Evolutionary conservation across 495 filamentous ascomycete genomes (phyloP), one percentile per base, ranked within the genome.

Genomic region (Hypoxylon fuscum): DNA sequence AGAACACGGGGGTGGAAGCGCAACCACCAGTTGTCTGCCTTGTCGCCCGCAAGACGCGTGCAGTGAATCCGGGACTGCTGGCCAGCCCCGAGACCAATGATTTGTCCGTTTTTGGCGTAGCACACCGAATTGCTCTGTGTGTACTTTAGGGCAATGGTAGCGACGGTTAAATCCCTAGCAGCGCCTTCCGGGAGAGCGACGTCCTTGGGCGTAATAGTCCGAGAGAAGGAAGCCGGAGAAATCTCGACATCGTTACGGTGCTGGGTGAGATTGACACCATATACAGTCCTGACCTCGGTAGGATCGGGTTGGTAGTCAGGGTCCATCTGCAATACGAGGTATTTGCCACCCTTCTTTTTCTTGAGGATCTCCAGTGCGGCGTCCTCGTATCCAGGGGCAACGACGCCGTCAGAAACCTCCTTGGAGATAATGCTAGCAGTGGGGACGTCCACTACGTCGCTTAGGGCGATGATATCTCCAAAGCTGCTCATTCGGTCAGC

Each of bases 21-120:
- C 79, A 98, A 88, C 95, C 95, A 98, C 95, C 95, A 98, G 82
- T 94, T 96, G 76, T 98, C 95, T 44, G 93, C 91, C 82, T 98
- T 98, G 79, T 97, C 95, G 62, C 96, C 95, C n/a, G 95, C 95
- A 37, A 98, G 85, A 60, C 95, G 88, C 21, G 95, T 98, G 83
- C 96, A 98, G 83, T 98, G 96, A 67, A 98, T 98, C 64, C 95
- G 88, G 59, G 90, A 94, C 79, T 98, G 95, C 77, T 98, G 95
- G 47, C 95, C 95, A 47, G 95, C 95, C 61, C 96, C 95, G 40
- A 98, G 84, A 45, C 95, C 95, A 64, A 98, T 86, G 74, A 97
- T 82, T 75, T 98, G 96, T 12, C 95, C 95, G 64, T 97, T 91
- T 55, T 94, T 86, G 38, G 95, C 93, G 72, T 97, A 98, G 85